phyloP scores from a whole-genome alignment of 768 basidiomycete species.

The Podaxis carcinomalis region DNA sequence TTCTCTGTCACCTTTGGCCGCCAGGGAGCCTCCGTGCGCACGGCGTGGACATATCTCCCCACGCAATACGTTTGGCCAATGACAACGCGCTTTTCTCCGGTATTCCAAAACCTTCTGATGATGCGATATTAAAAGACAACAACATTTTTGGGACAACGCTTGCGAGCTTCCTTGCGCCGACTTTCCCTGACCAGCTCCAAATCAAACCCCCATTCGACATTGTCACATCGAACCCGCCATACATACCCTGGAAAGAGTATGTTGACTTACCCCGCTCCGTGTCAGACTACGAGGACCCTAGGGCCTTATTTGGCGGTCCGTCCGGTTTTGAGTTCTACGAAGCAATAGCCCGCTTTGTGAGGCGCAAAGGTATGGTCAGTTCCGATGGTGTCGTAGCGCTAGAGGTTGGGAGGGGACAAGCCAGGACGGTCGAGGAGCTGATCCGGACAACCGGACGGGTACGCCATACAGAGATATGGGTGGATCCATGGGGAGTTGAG shows the following conservation, averaged over 20 bases:
- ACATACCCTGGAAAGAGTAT: slow-evolving; percentile 71
- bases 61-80: slow-evolving; percentile 49
- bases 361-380: slow-evolving; percentile 45
- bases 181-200: slow-evolving; percentile 31
- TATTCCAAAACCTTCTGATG: slow-evolving; percentile 26
- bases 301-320: slow-evolving; percentile 76
- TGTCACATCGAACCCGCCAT: slow-evolving; percentile 84
- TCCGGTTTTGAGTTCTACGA: slow-evolving; percentile 63
- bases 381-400: slow-evolving; percentile 59
- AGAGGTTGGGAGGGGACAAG: slow-evolving; percentile 79
- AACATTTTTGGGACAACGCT: slow-evolving; percentile 38
- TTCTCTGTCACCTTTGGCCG: slow-evolving; percentile 68
- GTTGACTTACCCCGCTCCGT: slow-evolving; percentile 64
- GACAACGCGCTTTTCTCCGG: slow-evolving; percentile 44
- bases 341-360: slow-evolving; percentile 60
- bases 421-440: slow-evolving; percentile 53
- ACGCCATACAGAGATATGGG: slow-evolving; percentile 60
- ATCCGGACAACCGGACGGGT: slow-evolving; percentile 46
- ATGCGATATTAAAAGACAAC: slow-evolving; percentile 24
- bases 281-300: slow-evolving; percentile 71
- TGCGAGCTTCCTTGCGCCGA: slow-evolving; percentile 41
- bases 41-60: slow-evolving; percentile 65
- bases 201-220: slow-evolving; percentile 61
- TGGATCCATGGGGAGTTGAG: slow-evolving; percentile 74
- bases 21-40: slow-evolving; percentile 47